Evolutionary conservation across 2,329 filamentous ascomycete genomes (phyloP), one percentile per base, ranked within the genome.

Genomic region (Lomentospora prolificans): DNA sequence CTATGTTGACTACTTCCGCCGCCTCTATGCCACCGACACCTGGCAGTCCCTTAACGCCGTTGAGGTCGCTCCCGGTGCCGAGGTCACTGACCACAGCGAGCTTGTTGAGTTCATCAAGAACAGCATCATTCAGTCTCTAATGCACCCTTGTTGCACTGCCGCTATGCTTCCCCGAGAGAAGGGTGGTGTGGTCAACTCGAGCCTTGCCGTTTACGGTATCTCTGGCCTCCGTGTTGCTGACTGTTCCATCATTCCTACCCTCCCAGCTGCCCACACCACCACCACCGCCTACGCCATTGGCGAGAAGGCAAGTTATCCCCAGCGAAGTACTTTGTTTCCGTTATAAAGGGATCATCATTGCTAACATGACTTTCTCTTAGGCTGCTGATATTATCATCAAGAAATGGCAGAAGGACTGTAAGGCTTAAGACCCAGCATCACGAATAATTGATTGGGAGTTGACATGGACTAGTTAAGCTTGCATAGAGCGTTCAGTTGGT

Each of bases 261-360:
- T 63, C 10, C 62, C 62, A 28, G 60, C 57, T 33, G 52, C 62
- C 74, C 76, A 19, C 74, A 79, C 60, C 36, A 58, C 53, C 60
- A 78, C 77, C 71, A 74, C 75, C 4, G 77, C 76, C 4, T 81
- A 79, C 62, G 76, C 74, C 3, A 78, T 80, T 59, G 77, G 74
- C 0, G 78, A 80, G 64, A 77, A 76, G 60, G 64, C 60, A 55
- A 55, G 57, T 53, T 9, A 9, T 52, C 22, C 19, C 17, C 27
- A 28, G 3, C 19, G 22, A 17, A 10, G 12, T 39, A 3, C 19
- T 27, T 19, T 14, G 5, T 52, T 28, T 19, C 14, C 19, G 17
- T 44, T 17, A 30, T 10, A 30, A 7, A 22, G 3, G 6, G 10
- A 48, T 46, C 28, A 30, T 14, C 12, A 41, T 39, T 52, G 30